Evolutionary conservation across 2,329 filamentous ascomycete genomes (phyloP).

Genomic region (Coniochaeta prunicola): DNA sequence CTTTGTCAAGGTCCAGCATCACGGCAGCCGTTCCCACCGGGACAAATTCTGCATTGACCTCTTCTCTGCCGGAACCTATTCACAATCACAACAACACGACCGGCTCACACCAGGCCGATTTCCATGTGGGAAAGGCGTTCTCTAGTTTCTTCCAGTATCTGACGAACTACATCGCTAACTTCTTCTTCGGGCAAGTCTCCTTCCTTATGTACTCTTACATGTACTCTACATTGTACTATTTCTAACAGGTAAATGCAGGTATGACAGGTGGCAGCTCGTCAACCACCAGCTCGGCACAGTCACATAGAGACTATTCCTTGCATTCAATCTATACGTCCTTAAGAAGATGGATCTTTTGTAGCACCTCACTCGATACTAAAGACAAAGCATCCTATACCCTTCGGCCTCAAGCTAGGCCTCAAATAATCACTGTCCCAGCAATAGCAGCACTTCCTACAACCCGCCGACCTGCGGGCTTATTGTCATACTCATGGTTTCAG

Average conservation of each 20-base stretch:
- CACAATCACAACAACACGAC: background rate
- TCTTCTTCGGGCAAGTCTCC: constrained; percentile 1
- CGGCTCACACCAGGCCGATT: background rate
- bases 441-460: too few relatives aligned
- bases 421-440: too few relatives aligned
- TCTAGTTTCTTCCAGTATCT: background rate
- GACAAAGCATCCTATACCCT: too few relatives aligned
- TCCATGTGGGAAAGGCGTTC: background rate
- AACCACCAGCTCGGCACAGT: background rate
- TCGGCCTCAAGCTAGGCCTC: too few relatives aligned
- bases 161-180: background rate
- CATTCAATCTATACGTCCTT: too few relatives aligned
- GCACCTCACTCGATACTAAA: too few relatives aligned
- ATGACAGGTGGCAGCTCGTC: background rate
- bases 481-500: background rate
- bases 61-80: background rate
- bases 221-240: background rate
- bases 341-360: too few relatives aligned
- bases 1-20: background rate
- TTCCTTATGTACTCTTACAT: too few relatives aligned
- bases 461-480: too few relatives aligned
- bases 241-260: background rate
- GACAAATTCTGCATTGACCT: background rate
- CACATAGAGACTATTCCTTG: background rate
- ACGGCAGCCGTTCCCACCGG: background rate